A percentile compares a stretch with the other conserved stretches of the same genome.
Conservation (phyloP, 257 asterid genomes). For the Penstemon eatonii region DNA sequence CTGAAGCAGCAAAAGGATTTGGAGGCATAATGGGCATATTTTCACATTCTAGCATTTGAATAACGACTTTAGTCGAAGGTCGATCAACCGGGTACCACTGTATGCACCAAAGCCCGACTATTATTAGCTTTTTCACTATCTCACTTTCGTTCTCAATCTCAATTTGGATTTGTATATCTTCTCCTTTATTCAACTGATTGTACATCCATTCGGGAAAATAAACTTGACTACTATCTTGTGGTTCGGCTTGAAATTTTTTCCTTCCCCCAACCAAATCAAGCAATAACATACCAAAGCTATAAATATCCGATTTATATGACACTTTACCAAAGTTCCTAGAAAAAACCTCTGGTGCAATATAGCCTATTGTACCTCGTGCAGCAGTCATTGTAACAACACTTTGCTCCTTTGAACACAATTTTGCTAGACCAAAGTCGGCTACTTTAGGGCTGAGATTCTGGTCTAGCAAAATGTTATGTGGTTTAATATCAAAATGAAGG, state of each 20-base stretch:
- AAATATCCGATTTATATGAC: constrained; percentile 63
- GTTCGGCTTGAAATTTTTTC: constrained; percentile 33
- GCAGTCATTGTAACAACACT: constrained; percentile 63
- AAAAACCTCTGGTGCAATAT: constrained; percentile 31
- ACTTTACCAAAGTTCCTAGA: constrained; percentile 72
- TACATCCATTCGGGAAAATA: constrained; percentile 78
- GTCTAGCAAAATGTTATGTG: too few relatives aligned
- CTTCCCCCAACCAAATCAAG: constrained; percentile 66
- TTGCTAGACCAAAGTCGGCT: constrained; percentile 71
- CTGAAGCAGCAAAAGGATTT: constrained; percentile 51
- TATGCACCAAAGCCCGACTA: constrained; percentile 37
- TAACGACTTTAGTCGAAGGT: constrained; percentile 65
- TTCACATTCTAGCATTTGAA: constrained; percentile 67
- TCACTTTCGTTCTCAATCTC: constrained; percentile 45
- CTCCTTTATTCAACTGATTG: constrained; percentile 63
- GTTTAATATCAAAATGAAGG: too few relatives aligned
- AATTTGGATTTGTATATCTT: constrained; percentile 44
- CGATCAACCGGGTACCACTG: constrained; percentile 61
- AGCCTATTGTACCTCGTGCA: not conserved
- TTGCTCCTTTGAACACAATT: constrained; percentile 58
- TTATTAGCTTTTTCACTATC: constrained; percentile 53
- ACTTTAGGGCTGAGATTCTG: constrained; percentile 20
- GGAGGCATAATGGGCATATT: constrained; percentile 61
- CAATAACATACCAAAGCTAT: constrained; percentile 67
- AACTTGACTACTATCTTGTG: constrained; percentile 34